These are phyloP conservation scores for Cryptococcus wingfieldii DNA, from an alignment of 1,284 basidiomycete genomes.

Conservation along the genomic window DNA sequence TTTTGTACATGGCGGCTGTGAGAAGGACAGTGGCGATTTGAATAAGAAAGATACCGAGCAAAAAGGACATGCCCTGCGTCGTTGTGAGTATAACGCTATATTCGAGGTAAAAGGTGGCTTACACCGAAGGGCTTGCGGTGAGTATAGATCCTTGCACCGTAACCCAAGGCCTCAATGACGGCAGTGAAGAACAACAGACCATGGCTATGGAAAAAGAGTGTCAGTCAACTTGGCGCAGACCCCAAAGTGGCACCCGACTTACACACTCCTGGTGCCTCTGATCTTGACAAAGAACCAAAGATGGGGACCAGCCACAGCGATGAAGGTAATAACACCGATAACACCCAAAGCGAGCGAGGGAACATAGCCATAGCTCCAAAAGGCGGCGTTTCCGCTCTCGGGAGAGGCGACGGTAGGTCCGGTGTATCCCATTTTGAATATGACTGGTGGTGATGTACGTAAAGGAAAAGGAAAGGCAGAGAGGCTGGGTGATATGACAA, in stretches of 20 bases:
- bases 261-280: conserved; percentile 27
- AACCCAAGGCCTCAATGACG: conserved; percentile 26
- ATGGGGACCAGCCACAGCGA: conserved; percentile 16
- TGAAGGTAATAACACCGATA: conserved; percentile 25
- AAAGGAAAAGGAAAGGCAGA: not conserved
- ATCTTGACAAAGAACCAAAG: conserved; percentile 24
- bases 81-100: not conserved
- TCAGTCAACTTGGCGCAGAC: not conserved
- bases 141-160: conserved; percentile 26
- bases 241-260: conserved; percentile 1
- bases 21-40: conserved; percentile 13
- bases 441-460: not conserved
- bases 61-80: conserved; percentile 24
- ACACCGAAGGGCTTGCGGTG: conserved; percentile 21
- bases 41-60: conserved; percentile 24
- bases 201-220: conserved; percentile 7
- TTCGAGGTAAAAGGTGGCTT: conserved; percentile 2
- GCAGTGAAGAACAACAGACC: conserved; percentile 24
- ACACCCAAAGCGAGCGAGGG: conserved; percentile 30
- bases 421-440: conserved; percentile 25
- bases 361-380: conserved; percentile 30
- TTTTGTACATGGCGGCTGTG: conserved; percentile 30
- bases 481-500: not conserved
- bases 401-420: conserved; percentile 19
- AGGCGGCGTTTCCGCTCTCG: conserved; percentile 13